phyloP scores from a whole-genome alignment of 345 rosid genomes.

The Euphorbia tirucalli region DNA sequence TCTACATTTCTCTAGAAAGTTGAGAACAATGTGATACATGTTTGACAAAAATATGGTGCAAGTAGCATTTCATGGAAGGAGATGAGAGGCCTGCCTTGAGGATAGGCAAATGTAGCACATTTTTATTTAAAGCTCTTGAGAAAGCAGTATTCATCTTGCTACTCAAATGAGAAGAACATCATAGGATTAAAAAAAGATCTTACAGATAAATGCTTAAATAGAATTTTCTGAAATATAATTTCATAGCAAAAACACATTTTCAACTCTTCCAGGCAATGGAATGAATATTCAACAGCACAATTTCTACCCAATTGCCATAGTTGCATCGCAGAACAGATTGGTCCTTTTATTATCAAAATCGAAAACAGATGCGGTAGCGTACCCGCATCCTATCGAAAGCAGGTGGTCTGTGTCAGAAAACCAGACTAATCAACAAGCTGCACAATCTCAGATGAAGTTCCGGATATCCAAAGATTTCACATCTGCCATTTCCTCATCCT shows the following conservation, averaged over 20 bases:
- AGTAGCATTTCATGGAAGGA: too few relatives aligned
- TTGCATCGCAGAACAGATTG: neutral
- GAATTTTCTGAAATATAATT: neutral
- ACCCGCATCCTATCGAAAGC: constrained; percentile 12
- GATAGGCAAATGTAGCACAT: too few relatives aligned
- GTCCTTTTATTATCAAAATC: constrained; percentile 25
- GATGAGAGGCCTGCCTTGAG: too few relatives aligned
- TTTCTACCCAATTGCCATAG: constrained; percentile 7
- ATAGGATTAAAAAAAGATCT: too few relatives aligned
- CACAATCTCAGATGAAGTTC: constrained; percentile 59
- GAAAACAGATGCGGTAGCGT: constrained; percentile 18
- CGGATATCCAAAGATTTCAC: constrained; percentile 91
- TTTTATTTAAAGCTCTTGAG: too few relatives aligned
- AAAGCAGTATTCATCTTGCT: too few relatives aligned
- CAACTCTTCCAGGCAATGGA: constrained; percentile 7
- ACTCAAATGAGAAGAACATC: too few relatives aligned
- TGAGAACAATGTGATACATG: too few relatives aligned
- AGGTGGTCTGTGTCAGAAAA: constrained; percentile 4
- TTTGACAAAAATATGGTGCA: too few relatives aligned
- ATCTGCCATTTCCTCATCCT: constrained; percentile 69
- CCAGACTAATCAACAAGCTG: constrained; percentile 5
- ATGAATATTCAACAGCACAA: constrained; percentile 5
- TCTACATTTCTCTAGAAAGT: too few relatives aligned
- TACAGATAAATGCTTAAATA: neutral
- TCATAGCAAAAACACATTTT: constrained; percentile 8